Percentiles rank a stretch among this genome's conserved stretches.
phyloP scores from a whole-genome alignment of 495 filamentous ascomycete genomes.

The Trichoderma asperelloides region DNA sequence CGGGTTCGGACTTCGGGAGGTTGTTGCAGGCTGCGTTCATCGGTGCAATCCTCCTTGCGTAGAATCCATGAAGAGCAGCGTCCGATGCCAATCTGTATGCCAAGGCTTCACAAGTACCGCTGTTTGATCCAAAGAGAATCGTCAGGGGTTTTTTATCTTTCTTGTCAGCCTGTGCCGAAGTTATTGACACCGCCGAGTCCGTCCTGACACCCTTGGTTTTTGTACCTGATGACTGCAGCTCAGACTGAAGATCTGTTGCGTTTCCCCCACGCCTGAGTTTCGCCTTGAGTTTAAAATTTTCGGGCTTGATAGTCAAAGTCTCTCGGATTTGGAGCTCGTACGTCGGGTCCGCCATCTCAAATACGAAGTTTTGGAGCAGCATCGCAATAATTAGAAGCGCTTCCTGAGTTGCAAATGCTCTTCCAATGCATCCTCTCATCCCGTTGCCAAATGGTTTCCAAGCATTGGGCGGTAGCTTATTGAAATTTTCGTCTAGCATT shows the following conservation, averaged over 20 bases:
- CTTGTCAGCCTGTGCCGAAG: too few relatives aligned
- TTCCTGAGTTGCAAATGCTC: conserved; percentile 51
- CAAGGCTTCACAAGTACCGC: conserved; percentile 58
- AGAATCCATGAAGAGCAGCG: conserved; percentile 43
- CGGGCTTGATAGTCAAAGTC: conserved; percentile 62
- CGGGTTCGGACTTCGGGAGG: conserved; percentile 46
- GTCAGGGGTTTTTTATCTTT: conserved; percentile 26
- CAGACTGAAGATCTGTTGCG: conserved; percentile 40
- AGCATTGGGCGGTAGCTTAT: conserved; percentile 25
- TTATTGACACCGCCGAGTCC: not conserved
- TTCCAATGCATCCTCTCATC: conserved; percentile 40
- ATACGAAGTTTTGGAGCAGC: conserved; percentile 47
- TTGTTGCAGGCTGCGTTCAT: conserved; percentile 50
- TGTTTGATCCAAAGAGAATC: conserved; percentile 61
- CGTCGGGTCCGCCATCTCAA: conserved; percentile 37
- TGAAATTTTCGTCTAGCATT: conserved; percentile 49
- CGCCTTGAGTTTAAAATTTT: conserved; percentile 54
- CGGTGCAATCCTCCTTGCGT: conserved; percentile 26
- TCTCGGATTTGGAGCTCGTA: conserved; percentile 54
- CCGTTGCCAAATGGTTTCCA: conserved; percentile 48
- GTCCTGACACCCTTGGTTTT: conserved; percentile 20
- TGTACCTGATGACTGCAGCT: conserved; percentile 26
- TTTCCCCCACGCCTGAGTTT: conserved; percentile 46
- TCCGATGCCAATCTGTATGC: conserved; percentile 47
- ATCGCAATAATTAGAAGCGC: conserved; percentile 37